Evolutionary conservation across 306 rosid genomes (phyloP).

Genomic region (Boehmeria nivea): DNA sequence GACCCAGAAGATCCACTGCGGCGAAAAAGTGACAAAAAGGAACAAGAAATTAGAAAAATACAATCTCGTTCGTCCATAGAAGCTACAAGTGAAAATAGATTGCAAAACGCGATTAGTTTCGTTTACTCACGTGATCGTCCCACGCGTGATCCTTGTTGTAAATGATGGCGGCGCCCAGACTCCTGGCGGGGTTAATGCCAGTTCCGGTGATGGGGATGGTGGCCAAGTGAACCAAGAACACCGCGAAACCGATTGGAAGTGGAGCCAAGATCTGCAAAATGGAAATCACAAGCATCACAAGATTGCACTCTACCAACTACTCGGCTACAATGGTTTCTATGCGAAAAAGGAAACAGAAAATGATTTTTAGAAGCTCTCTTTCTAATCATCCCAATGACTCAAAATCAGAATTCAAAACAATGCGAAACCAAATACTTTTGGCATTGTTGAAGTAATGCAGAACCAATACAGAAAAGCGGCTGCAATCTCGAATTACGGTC

Average conservation of each 20-base stretch:
- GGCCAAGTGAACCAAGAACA: constrained; percentile 42
- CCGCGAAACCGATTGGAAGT: constrained; percentile 44
- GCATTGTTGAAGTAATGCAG: too few relatives aligned
- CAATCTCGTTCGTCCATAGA: not conserved
- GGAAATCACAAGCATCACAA: not conserved
- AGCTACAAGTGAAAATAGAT: too few relatives aligned
- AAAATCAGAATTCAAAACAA: too few relatives aligned
- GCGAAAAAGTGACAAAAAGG: not conserved
- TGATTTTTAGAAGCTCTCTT: too few relatives aligned
- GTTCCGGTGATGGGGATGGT: constrained; percentile 44
- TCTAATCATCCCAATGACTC: too few relatives aligned
- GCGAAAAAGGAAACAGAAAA: too few relatives aligned
- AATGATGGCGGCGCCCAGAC: constrained; percentile 42
- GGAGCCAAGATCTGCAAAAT: constrained; percentile 40
- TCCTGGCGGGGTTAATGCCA: constrained; percentile 46
- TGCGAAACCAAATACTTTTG: too few relatives aligned
- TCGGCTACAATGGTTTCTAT: too few relatives aligned
- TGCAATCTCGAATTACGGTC: too few relatives aligned
- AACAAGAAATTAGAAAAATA: not conserved
- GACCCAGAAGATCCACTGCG: constrained; percentile 56
- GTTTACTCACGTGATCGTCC: constrained; percentile 33
- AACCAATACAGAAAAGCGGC: too few relatives aligned
- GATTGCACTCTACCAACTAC: too few relatives aligned
- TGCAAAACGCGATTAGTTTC: not conserved
- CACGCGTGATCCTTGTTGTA: constrained; percentile 39